phyloP scores from a whole-genome alignment of 2,329 filamentous ascomycete genomes.

The Sporothrix mexicana region DNA sequence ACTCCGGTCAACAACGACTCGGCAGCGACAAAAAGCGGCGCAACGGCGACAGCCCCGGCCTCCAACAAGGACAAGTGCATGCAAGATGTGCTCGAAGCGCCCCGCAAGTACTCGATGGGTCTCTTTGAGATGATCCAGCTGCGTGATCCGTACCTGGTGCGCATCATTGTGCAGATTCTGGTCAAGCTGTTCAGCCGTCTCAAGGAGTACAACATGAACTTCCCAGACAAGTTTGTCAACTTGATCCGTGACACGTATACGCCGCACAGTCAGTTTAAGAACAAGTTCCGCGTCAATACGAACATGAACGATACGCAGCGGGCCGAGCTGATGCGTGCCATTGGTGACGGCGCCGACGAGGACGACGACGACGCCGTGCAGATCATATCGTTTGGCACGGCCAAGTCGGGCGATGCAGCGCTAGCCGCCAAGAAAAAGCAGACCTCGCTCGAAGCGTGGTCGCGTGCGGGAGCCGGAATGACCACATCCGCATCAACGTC shows the following conservation, averaged over 20 bases:
- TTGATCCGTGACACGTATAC: conserved; percentile 72
- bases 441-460: conserved; percentile 39
- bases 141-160: conserved; percentile 83
- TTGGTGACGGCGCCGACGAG: conserved; percentile 64
- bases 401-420: conserved; percentile 14
- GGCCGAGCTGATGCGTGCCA: conserved; percentile 74
- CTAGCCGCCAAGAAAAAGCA: conserved; percentile 42
- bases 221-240: conserved; percentile 57
- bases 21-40: conserved; percentile 20
- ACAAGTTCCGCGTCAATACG: conserved; percentile 69
- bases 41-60: conserved; percentile 33
- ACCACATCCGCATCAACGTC: background rate
- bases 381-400: conserved; percentile 46
- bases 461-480: conserved; percentile 23
- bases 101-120: conserved; percentile 66
- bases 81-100: conserved; percentile 64
- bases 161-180: conserved; percentile 80
- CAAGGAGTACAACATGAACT: conserved; percentile 75
- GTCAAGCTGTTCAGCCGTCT: conserved; percentile 83
- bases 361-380: conserved; percentile 46
- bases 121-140: conserved; percentile 90
- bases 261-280: conserved; percentile 59
- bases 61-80: conserved; percentile 43
- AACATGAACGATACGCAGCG: conserved; percentile 84
- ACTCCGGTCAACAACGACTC: conserved; percentile 9